phyloP scores from a whole-genome alignment of 441 rosid species.

The Metrosideros polymorpha region DNA sequence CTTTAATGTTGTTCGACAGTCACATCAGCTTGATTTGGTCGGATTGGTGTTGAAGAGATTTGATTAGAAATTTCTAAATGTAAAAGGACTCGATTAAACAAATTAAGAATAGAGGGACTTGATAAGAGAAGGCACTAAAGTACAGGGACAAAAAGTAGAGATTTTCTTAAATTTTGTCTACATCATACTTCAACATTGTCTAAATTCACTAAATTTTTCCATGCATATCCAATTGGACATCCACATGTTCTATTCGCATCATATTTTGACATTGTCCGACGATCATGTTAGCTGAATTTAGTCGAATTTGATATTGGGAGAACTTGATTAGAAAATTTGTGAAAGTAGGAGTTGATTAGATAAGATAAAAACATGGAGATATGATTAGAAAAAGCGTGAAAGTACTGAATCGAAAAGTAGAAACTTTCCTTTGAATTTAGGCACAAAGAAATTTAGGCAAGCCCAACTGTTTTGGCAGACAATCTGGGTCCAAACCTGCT shows the following conservation, averaged over 20 bases:
- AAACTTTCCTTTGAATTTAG: not conserved
- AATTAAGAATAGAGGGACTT: not conserved
- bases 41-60: not conserved
- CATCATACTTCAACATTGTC: not conserved
- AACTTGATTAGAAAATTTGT: not conserved
- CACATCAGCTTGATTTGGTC: fast-evolving
- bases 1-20: fast-evolving
- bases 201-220: not conserved
- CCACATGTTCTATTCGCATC: not conserved
- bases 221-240: not conserved
- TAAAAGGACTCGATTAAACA: not conserved
- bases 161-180: not conserved
- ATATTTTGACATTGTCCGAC: not conserved
- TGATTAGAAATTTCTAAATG: fast-evolving
- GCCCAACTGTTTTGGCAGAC: not conserved
- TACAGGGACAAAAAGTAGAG: not conserved
- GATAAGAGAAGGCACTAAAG: not conserved
- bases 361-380: not conserved
- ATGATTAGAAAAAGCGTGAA: not conserved
- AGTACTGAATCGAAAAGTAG: not conserved
- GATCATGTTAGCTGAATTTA: not conserved
- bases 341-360: not conserved
- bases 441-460: not conserved
- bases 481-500: not conserved
- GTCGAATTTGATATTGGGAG: not conserved